These are phyloP conservation scores for Candida chilensis DNA, from an alignment of 805 yeast genomes.

Conservation along the genomic window DNA sequence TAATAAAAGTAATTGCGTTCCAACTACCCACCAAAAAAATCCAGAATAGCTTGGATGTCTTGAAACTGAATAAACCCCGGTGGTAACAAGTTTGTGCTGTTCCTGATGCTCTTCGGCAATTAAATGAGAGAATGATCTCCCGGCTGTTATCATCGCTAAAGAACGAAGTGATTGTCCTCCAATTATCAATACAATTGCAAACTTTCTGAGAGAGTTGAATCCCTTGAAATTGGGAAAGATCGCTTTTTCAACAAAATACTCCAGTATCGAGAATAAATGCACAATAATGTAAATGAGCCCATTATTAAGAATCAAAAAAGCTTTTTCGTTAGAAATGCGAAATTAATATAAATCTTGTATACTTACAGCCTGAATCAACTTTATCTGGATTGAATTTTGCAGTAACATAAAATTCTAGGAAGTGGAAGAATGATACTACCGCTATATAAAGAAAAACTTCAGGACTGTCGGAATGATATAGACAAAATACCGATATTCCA, in stretches of 20 bases:
- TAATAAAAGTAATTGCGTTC: slow-evolving; percentile 62
- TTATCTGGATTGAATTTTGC: neutral
- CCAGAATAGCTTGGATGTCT: slow-evolving; percentile 94
- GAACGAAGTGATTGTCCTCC: slow-evolving; percentile 66
- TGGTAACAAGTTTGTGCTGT: slow-evolving; percentile 61
- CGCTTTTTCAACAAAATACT: slow-evolving; percentile 31
- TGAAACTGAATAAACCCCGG: slow-evolving; percentile 56
- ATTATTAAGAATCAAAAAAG: slow-evolving; percentile 51
- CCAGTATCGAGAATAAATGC: slow-evolving; percentile 44
- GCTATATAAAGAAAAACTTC: slow-evolving; percentile 26
- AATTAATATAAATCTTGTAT: too few relatives aligned
- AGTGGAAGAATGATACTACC: neutral
- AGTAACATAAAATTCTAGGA: slow-evolving; percentile 1
- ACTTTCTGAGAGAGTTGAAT: slow-evolving; percentile 6
- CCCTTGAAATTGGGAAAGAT: slow-evolving; percentile 28
- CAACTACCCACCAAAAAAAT: slow-evolving; percentile 89
- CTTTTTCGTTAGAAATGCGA: too few relatives aligned
- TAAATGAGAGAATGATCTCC: slow-evolving; percentile 76
- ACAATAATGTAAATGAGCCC: slow-evolving; percentile 52
- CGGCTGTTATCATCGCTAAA: slow-evolving; percentile 81
- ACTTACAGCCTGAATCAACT: neutral
- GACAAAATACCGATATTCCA: slow-evolving; percentile 27
- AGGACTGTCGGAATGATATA: slow-evolving; percentile 14
- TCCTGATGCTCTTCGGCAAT: slow-evolving; percentile 43
- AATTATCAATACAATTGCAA: slow-evolving; percentile 41